Evolutionary conservation across 805 yeast species (phyloP).

Genomic region (Scheffersomyces ergatensis): DNA sequence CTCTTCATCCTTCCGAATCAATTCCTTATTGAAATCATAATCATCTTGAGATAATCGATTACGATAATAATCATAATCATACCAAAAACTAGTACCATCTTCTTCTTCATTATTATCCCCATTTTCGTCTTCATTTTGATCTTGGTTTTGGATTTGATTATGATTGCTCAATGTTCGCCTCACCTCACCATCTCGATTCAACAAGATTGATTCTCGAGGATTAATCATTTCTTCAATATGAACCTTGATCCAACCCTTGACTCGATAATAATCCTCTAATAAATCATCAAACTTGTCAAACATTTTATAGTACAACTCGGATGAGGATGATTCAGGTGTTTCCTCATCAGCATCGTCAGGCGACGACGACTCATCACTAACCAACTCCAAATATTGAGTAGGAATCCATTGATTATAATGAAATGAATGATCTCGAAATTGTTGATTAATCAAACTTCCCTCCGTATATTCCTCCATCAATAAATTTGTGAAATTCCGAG

Average conservation of each 20-base stretch:
- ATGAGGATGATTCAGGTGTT: too few species aligned
- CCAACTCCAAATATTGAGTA: conserved; percentile 5
- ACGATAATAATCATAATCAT: background rate
- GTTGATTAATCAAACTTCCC: conserved; percentile 23
- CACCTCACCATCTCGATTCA: too few species aligned
- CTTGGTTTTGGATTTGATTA: too few species aligned
- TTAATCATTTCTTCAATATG: background rate
- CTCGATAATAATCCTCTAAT: background rate
- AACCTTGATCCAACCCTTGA: background rate
- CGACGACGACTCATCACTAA: background rate
- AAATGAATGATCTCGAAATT: conserved; percentile 42
- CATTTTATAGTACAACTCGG: background rate
- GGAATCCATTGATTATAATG: conserved; percentile 55
- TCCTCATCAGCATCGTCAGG: too few species aligned
- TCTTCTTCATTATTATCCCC: too few species aligned
- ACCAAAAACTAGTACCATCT: background rate
- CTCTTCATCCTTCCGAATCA: background rate
- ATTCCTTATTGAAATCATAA: background rate
- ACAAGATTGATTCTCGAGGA: too few species aligned
- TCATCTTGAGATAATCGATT: background rate
- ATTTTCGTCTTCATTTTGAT: too few species aligned
- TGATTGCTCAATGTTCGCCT: too few species aligned
- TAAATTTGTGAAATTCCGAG: conserved; percentile 39
- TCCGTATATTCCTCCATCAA: conserved; percentile 47
- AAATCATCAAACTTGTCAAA: background rate